Percentiles rank a stretch among this genome's conserved stretches.
Evolutionary conservation across 805 yeast genomes (phyloP).

Genomic region (Metschnikowia vanudenii): DNA sequence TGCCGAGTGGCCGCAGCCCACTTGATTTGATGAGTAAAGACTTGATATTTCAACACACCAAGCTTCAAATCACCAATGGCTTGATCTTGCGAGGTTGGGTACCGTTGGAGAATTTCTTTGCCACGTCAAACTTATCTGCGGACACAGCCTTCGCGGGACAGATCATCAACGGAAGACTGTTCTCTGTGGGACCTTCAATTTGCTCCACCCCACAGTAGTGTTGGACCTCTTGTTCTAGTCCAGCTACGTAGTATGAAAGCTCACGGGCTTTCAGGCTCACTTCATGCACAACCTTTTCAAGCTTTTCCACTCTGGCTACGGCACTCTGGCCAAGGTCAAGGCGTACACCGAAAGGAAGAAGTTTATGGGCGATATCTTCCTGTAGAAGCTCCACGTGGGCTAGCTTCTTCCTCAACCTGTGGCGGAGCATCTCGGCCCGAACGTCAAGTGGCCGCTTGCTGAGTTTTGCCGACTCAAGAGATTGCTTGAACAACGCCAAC

Average conservation of each 20-base stretch:
- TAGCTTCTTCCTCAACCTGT: slow-evolving; percentile 28
- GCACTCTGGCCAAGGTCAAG: slow-evolving; percentile 18
- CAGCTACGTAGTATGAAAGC: slow-evolving; percentile 9
- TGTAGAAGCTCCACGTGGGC: slow-evolving; percentile 23
- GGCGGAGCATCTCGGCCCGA: slow-evolving; percentile 26
- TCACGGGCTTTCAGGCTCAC: slow-evolving; percentile 22
- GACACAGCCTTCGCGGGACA: not conserved
- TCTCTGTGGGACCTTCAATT: not conserved
- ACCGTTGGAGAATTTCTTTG: not conserved
- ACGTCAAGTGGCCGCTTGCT: slow-evolving; percentile 33
- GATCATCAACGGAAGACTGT: not conserved
- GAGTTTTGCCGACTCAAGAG: slow-evolving; percentile 12
- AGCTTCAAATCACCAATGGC: slow-evolving; percentile 1
- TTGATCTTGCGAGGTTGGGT: slow-evolving; percentile 3
- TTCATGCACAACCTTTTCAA: slow-evolving; percentile 31
- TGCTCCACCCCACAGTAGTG: not conserved
- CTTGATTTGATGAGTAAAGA: too few relatives aligned
- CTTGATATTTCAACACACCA: too few relatives aligned
- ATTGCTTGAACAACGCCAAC: slow-evolving; percentile 21
- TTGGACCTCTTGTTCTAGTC: slow-evolving; percentile 7
- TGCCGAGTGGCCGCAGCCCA: too few relatives aligned
- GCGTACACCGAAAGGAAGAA: slow-evolving; percentile 37
- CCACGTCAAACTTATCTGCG: slow-evolving; percentile 3
- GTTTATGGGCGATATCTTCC: slow-evolving; percentile 22
- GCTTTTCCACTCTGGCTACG: slow-evolving; percentile 25